These are phyloP conservation scores for Anethum foeniculum DNA, from an alignment of 140 eudicot species.

Conservation along the genomic window DNA sequence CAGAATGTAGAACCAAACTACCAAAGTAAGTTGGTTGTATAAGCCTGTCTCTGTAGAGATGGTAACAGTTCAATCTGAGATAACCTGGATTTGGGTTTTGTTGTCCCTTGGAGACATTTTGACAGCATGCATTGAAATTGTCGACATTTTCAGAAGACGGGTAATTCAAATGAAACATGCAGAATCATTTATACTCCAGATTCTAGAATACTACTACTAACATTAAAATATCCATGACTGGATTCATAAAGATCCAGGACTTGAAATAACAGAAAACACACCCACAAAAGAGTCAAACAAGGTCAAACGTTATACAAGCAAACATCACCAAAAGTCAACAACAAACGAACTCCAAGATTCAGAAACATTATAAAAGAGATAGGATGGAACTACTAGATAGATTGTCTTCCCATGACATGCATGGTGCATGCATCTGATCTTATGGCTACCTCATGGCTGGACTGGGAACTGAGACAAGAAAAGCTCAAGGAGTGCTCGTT, in stretches of 20 bases:
- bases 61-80: too few relatives aligned
- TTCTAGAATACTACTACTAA: neutral
- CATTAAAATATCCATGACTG: neutral
- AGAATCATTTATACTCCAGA: neutral
- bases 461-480: constrained; percentile 41
- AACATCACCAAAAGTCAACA: neutral
- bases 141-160: too few relatives aligned
- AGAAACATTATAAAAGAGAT: neutral
- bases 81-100: too few relatives aligned
- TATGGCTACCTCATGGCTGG: neutral
- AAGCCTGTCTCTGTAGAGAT: too few relatives aligned
- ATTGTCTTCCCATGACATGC: neutral
- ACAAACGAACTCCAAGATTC: neutral
- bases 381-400: neutral
- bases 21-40: neutral
- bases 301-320: neutral
- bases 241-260: neutral
- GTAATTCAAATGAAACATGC: too few relatives aligned
- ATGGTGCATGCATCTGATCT: neutral
- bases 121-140: too few relatives aligned
- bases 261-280: neutral
- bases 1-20: neutral
- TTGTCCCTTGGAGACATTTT: too few relatives aligned
- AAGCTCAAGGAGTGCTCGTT: constrained; percentile 43
- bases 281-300: neutral